Base-by-base conservation (phyloP, 2,329 filamentous ascomycete species). In the Lizonia empirigonia region DNA sequence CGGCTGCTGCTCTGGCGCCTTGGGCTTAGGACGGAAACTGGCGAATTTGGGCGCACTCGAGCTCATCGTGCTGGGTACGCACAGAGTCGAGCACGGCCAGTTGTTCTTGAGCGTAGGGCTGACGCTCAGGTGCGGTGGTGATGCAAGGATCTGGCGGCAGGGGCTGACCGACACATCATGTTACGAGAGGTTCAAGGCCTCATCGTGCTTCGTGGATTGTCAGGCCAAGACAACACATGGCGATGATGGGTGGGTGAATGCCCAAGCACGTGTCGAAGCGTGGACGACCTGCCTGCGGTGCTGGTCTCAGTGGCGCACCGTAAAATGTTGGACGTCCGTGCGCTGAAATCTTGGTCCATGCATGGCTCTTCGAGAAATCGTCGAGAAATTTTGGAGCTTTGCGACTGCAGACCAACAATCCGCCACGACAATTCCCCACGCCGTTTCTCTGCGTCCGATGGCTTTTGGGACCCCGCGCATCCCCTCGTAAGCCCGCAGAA, bases 41-140 rank as follows among this genome's bases (percentile, higher is more conserved):
- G 84, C 79, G 66, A 93, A 92, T 62, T 86, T 90, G 8, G 89
- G 89, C 18, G 88, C 78, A 32, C 63, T 61, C 6, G 67, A 53
- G 39, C 55, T 56, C 67, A 70, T 72, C 22, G 35, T 19, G 30
- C 18, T n/a, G 34, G 36, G 10, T 2, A 7, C 7, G 12, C 3
- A 29, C 6, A 13, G 2, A 3, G 26, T 29, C 12, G 26, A 6
- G 12, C 10, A n/a, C 13, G 22, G n/a, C 1, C 8, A 13, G 19
- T 22, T 20, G 29, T n/a, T 10, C 7, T 30, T 30, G 29, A 8
- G n/a, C 29, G 5, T 13, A 8, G n/a, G 29, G 8, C 8, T 8
- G 7, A n/a, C 5, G 13, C 8, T 30, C 29, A 30, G 29, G 29
- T 30, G 29, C 7, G 13, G 29, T n/a, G 12, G 9, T 3, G 18